phyloP scores from a whole-genome alignment of 169 alveolate species.

The Plasmodium gallinaceum region DNA sequence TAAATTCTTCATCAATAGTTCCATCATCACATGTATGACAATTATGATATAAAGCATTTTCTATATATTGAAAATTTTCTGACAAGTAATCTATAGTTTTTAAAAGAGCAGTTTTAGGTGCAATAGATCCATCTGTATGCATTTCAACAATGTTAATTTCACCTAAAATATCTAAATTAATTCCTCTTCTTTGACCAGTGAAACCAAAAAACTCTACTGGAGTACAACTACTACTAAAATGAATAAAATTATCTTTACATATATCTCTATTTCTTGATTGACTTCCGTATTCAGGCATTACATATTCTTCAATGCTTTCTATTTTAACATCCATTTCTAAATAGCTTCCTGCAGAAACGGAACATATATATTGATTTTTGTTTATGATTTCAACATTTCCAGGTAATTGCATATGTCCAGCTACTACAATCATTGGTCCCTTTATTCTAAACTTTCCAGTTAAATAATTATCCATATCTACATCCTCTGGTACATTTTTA shows the following conservation, averaged over 20 bases:
- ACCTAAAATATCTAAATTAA: conserved; percentile 85
- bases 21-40: conserved; percentile 84
- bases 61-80: conserved; percentile 82
- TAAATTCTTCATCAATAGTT: conserved; percentile 82
- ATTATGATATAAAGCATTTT: conserved; percentile 82
- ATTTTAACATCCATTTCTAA: conserved; percentile 89
- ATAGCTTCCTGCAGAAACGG: conserved; percentile 86
- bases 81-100: conserved; percentile 83
- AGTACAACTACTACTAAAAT: conserved; percentile 84
- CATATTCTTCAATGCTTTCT: conserved; percentile 87
- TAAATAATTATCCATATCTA: conserved; percentile 85
- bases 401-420: conserved; percentile 89
- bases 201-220: conserved; percentile 89
- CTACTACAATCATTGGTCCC: conserved; percentile 92
- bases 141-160: conserved; percentile 89
- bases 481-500: conserved; percentile 85
- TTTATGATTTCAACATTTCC: conserved; percentile 85
- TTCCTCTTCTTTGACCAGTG: conserved; percentile 89
- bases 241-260: conserved; percentile 88
- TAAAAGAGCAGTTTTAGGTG: conserved; percentile 88
- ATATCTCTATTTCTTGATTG: conserved; percentile 89
- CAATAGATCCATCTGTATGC: conserved; percentile 90
- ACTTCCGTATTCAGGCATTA: conserved; percentile 89
- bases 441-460: conserved; percentile 82
- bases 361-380: conserved; percentile 88